Base-by-base conservation (phyloP, 306 rosid genomes). In the Mimosa pudica region DNA sequence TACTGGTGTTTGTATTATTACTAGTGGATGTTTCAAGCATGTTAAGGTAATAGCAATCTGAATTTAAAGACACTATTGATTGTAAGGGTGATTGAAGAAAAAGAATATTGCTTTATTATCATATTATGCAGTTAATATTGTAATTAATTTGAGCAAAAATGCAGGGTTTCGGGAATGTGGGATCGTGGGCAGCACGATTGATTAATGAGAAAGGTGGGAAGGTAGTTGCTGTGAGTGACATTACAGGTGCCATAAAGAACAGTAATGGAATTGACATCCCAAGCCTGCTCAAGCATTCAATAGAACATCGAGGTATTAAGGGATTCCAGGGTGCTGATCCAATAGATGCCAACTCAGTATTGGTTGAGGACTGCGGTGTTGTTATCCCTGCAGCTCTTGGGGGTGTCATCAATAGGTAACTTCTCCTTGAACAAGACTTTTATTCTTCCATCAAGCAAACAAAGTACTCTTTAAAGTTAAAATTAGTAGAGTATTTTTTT, bases 361-460 rank as follows among this genome's bases (percentile, higher is more conserved):
- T 94, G 83, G 86, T 87, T 78, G 89, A 94, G 82, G 97, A 92
- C 18, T 92, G 93, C 48, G 98, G 90, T 83, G 89, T 94, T 81
- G 92, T 94, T 76, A 81, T 92, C 51, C 97, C 98, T 16, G 98
- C 98, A 70, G 98, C 98, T 79, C 98, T 95, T 32, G 98, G 98
- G 51, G 98, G 98, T 68, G 98, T 92, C 86, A 95, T 95, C 82
- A 95, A 91, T 84, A 92, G 88, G 97, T 91, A 42, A 42, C 57
- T 82, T 79, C 75, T 78, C 68, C 17, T 35, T 60, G 54, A 68
- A 73, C 47, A 44, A 16, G 35, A 35, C 47, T 13, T 77, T 24
- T 77, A 35, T 49, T 33, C 18, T 52, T 42, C 46, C 66, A 62
- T 42, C 67, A 18, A 49, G 68, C 47, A 75, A 67, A 46, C 55